Conservation (phyloP, 768 basidiomycete species). For the Amanita subjunquillea region DNA sequence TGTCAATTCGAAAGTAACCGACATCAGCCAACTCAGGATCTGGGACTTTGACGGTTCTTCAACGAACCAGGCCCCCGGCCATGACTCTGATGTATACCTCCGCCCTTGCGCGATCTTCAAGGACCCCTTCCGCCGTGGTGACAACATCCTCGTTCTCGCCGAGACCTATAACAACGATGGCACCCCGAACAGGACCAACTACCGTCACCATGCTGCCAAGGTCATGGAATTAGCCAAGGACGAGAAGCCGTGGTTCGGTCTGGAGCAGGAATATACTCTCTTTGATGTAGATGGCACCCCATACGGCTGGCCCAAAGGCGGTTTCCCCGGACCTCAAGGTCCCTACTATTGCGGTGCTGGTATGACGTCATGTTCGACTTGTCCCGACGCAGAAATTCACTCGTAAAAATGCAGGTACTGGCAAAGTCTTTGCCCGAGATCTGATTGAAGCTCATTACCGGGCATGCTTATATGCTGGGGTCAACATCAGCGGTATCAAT, state of each 20-base stretch:
- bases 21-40: constrained; percentile 84
- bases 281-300: constrained; percentile 88
- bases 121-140: constrained; percentile 97
- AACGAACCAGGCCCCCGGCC: constrained; percentile 92
- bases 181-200: constrained; percentile 94
- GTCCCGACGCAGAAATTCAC: constrained; percentile 8
- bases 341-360: constrained; percentile 99
- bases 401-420: constrained; percentile 51
- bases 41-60: constrained; percentile 99
- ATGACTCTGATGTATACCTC: constrained; percentile 96
- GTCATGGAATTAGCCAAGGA: constrained; percentile 89
- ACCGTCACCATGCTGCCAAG: constrained; percentile 90
- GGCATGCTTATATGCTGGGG: constrained; percentile 86
- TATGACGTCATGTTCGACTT: constrained; percentile 20
- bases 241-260: constrained; percentile 85
- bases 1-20: constrained; percentile 74
- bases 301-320: constrained; percentile 96
- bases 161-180: constrained; percentile 99
- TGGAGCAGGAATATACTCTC: constrained; percentile 99
- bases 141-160: constrained; percentile 95
- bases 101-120: constrained; percentile 96
- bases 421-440: constrained; percentile 97
- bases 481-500: constrained; percentile 99
- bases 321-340: constrained; percentile 98
- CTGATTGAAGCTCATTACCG: constrained; percentile 99